Percentiles rank a stretch among this genome's conserved stretches.
phyloP scores from a whole-genome alignment of 805 yeast genomes.

The Isabelozyma heimii region DNA sequence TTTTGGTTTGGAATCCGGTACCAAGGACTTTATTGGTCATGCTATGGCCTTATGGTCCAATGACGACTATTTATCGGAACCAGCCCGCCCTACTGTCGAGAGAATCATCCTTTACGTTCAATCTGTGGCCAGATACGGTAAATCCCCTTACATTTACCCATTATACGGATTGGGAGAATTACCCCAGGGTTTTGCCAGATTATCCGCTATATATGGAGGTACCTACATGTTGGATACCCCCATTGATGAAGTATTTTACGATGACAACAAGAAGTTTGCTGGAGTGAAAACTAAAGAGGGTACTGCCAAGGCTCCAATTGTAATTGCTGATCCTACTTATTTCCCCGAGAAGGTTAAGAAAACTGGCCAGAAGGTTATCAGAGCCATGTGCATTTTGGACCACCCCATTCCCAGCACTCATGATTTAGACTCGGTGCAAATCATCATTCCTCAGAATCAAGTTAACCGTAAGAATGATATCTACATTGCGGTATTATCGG shows the following conservation, averaged over 20 bases:
- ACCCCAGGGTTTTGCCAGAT: constrained; percentile 98
- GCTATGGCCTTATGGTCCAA: constrained; percentile 97
- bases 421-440: constrained; percentile 86
- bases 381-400: constrained; percentile 85
- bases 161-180: constrained; percentile 95
- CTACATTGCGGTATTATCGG: constrained; percentile 86
- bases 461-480: constrained; percentile 91
- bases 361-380: constrained; percentile 71
- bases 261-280: constrained; percentile 59
- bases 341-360: constrained; percentile 80
- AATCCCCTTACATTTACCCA: constrained; percentile 95
- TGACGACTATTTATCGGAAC: constrained; percentile 83
- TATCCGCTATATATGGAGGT: constrained; percentile 97
- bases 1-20: constrained; percentile 88
- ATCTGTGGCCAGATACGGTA: constrained; percentile 92
- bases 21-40: constrained; percentile 95
- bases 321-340: constrained; percentile 97
- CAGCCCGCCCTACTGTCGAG: constrained; percentile 89
- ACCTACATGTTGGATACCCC: constrained; percentile 98
- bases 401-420: constrained; percentile 84
- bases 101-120: constrained; percentile 82
- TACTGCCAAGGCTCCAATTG: constrained; percentile 84
- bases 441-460: constrained; percentile 95
- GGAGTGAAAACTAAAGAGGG: constrained; percentile 95
- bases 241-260: constrained; percentile 81